Evolutionary conservation across 805 yeast species (phyloP).

Genomic region (Ascoidea tarda): DNA sequence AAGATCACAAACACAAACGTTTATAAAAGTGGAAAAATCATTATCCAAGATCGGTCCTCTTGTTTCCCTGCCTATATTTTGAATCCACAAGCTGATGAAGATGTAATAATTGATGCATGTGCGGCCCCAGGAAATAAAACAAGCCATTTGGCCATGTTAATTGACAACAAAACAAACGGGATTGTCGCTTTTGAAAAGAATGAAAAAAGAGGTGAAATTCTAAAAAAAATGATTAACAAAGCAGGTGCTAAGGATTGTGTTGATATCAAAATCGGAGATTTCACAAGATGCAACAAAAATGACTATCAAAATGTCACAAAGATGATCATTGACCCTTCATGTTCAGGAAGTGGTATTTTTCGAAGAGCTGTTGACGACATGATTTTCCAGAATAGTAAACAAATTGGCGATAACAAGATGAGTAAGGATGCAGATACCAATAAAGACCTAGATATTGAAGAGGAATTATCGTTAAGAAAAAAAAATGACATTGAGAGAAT

Average conservation of each 20-base stretch:
- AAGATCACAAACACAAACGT: slow-evolving; percentile 52
- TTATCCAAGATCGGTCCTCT: slow-evolving; percentile 92
- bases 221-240: slow-evolving; percentile 61
- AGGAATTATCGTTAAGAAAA: slow-evolving; percentile 17
- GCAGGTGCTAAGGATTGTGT: slow-evolving; percentile 52
- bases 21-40: slow-evolving; percentile 63
- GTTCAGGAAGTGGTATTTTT: slow-evolving; percentile 96
- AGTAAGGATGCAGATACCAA: slow-evolving; percentile 9
- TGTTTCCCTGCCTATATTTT: slow-evolving; percentile 90
- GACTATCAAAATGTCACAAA: slow-evolving; percentile 62
- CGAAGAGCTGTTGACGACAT: slow-evolving; percentile 61
- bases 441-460: slow-evolving; percentile 10
- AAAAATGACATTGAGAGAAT: slow-evolving; percentile 36
- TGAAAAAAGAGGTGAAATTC: slow-evolving; percentile 48
- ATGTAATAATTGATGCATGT: slow-evolving; percentile 75
- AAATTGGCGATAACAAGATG: slow-evolving; percentile 4
- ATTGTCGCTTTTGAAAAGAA: slow-evolving; percentile 87
- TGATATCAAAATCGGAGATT: slow-evolving; percentile 35
- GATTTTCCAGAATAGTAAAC: slow-evolving; percentile 12
- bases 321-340: slow-evolving; percentile 86
- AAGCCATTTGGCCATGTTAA: slow-evolving; percentile 69
- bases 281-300: slow-evolving; percentile 31
- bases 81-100: slow-evolving; percentile 38
- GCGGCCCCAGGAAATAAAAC: slow-evolving; percentile 99
- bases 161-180: slow-evolving; percentile 21